Percentiles rank a stretch among this genome's conserved stretches.
Conservation (phyloP, 75 land plant species). For the Selaginella tamariscina region DNA sequence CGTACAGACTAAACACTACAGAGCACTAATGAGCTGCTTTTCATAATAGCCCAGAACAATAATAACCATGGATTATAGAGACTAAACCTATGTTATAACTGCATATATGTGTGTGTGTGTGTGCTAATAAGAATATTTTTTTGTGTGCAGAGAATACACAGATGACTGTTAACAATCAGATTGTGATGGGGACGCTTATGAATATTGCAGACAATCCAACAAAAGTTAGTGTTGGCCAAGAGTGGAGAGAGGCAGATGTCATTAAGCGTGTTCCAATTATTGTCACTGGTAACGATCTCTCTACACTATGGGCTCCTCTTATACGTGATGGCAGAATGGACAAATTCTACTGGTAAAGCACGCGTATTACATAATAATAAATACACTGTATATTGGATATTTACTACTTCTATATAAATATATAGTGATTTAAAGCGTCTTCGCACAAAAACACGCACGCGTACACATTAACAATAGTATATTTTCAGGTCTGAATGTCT, state of each 20-base stretch:
- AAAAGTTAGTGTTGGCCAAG: constrained; percentile 83
- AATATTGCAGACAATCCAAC: constrained; percentile 90
- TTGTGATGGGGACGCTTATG: constrained; percentile 92
- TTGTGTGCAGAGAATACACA: constrained; percentile 56
- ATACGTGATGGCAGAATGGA: constrained; percentile 98
- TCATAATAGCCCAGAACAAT: no score
- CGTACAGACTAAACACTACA: no score
- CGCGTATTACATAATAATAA: neutral
- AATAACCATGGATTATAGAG: no score
- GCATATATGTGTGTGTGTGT: no score
- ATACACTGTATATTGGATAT: no score
- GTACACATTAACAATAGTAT: no score
- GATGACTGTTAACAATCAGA: constrained; percentile 94
- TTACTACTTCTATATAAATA: no score
- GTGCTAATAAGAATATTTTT: neutral
- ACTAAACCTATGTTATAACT: no score
- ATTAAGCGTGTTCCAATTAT: constrained; percentile 75
- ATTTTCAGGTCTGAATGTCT: no score
- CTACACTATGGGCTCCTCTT: constrained; percentile 86
- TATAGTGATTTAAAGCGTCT: no score
- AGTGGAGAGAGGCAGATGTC: constrained; percentile 69
- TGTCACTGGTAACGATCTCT: constrained; percentile 87
- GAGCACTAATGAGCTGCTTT: no score
- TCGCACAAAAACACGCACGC: no score
- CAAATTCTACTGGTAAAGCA: constrained; percentile 69